phyloP scores from a whole-genome alignment of 805 yeast species.

The Saccharomycopsis microspora region DNA sequence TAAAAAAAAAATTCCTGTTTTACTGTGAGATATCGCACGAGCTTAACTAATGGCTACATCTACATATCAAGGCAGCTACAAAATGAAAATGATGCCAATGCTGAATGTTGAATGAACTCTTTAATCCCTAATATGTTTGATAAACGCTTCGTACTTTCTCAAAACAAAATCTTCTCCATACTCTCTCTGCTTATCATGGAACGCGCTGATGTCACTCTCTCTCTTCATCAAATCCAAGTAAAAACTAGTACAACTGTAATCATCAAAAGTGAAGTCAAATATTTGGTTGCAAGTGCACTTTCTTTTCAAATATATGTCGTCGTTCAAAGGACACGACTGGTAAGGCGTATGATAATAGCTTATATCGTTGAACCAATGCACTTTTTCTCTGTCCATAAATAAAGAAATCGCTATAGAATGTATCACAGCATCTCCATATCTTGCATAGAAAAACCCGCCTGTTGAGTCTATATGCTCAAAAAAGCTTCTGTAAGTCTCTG shows the following conservation, averaged over 20 bases:
- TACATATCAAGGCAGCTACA: background rate
- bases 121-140: background rate
- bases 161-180: conserved; percentile 8
- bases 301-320: conserved; percentile 38
- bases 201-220: background rate
- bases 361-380: conserved; percentile 70
- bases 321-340: conserved; percentile 67
- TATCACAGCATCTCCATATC: conserved; percentile 91
- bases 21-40: too few relatives aligned
- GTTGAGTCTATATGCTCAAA: conserved; percentile 56
- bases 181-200: background rate
- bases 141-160: conserved; percentile 2
- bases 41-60: too few relatives aligned
- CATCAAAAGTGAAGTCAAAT: conserved; percentile 63
- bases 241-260: conserved; percentile 49
- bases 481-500: conserved; percentile 53
- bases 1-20: too few relatives aligned
- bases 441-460: conserved; percentile 80
- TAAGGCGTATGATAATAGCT: conserved; percentile 75
- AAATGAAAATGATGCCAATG: background rate
- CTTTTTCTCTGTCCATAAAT: conserved; percentile 48
- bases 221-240: conserved; percentile 7
- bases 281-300: conserved; percentile 67
- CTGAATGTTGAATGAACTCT: background rate
- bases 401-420: conserved; percentile 73